These are phyloP conservation scores for Cymodocea nodosa DNA, from an alignment of 116 monocot genomes.

Conservation along the genomic window DNA sequence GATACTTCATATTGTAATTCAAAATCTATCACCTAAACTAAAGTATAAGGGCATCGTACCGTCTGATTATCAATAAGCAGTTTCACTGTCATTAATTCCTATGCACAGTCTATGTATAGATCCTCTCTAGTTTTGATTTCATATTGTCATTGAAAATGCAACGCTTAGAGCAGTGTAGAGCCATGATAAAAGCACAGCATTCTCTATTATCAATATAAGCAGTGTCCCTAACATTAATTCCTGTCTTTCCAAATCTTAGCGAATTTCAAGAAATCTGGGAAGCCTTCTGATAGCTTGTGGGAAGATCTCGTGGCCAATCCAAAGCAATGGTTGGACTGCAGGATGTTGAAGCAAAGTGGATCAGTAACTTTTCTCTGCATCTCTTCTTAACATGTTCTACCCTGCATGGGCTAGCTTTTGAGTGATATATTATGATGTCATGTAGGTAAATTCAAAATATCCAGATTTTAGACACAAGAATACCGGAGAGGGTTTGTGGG, in stretches of 20 bases:
- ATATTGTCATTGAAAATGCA: too few species aligned
- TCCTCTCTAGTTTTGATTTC: too few species aligned
- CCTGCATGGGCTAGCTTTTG: not conserved
- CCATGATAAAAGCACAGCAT: too few species aligned
- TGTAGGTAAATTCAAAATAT: constrained; percentile 38
- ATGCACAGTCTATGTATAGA: too few species aligned
- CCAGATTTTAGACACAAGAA: constrained; percentile 69
- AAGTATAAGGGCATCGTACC: too few species aligned
- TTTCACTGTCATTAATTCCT: too few species aligned
- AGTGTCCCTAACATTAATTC: too few species aligned
- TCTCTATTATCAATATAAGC: too few species aligned
- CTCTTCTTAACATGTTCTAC: not conserved
- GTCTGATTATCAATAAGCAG: too few species aligned
- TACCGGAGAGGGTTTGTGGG: constrained; percentile 36
- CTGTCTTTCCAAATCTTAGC: constrained; percentile 3
- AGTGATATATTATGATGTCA: not conserved
- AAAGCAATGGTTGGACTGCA: constrained; percentile 60
- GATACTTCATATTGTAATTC: too few species aligned
- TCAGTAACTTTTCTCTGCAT: constrained; percentile 17
- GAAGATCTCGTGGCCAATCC: constrained; percentile 47
- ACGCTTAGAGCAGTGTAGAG: too few species aligned
- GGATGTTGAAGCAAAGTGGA: constrained; percentile 50
- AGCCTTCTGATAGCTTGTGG: constrained; percentile 32
- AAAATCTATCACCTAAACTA: too few species aligned
- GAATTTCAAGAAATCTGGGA: constrained; percentile 8